Base-by-base conservation (phyloP, 129 eudicot genomes). In the Ambrosia trifida region DNA sequence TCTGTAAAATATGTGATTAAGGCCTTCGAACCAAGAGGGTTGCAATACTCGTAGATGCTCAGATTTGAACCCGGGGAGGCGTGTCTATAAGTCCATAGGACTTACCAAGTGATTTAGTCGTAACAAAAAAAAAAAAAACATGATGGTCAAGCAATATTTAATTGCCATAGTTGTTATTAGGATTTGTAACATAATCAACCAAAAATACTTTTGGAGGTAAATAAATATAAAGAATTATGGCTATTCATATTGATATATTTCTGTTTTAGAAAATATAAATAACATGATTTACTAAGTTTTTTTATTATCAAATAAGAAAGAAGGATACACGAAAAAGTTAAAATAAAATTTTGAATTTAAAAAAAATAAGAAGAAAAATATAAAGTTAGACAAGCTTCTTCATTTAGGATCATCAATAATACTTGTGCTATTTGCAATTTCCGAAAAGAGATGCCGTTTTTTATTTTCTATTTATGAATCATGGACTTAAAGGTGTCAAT, bases 391-490 rank as follows among this genome's bases (percentile, higher is more conserved):
- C 65, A 31, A 13, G 43, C 31, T 59, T 59, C 65, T 59, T 59
- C 43, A 32, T 59, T 10, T 12, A 12, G 18, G 43, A 59, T 59
- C 18, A 32, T 7, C 31, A 59, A 59, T 12, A 31, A 58, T 30
- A 1, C 13, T 59, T 32, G 5, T 13, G 65, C 11, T 31, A 12
- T 58, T 58, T 58, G 18, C 40, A 28, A 1, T 58, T 58, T 58
- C 64, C 41, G 3, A 58, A 58, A 58, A 58, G 30, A 58, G 64
- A 58, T 58, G 64, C 64, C 41, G 64, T 12, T 30, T 24, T 58
- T 30, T 30, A 1, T 47, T 3, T 5, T 4, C 9, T 5, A 1
- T 36, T 36, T 7, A 4, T 13, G 40, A 28, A 57, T 8, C 20
- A 19, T 53, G 19, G 8, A 7, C 19, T 53, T n/a, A 53, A 19